A percentile compares a stretch with the other conserved stretches of the same genome.
Evolutionary conservation across 257 asterid genomes (phyloP).

Genomic region (Solanum piurae): DNA sequence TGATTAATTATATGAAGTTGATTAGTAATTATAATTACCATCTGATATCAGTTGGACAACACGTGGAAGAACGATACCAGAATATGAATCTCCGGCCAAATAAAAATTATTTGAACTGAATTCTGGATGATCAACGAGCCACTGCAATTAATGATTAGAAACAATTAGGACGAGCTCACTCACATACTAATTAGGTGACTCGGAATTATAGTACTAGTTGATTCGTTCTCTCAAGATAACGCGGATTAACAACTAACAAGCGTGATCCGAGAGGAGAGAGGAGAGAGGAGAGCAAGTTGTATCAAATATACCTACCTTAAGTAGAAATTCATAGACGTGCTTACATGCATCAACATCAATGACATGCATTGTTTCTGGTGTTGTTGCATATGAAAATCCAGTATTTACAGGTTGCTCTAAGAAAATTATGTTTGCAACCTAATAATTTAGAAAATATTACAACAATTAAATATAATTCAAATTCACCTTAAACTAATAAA

Average conservation of each 20-base stretch:
- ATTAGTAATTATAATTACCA: constrained; percentile 8
- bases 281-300: neutral
- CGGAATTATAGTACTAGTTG: neutral
- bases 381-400: constrained; percentile 34
- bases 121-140: constrained; percentile 24
- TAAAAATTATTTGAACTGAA: constrained; percentile 23
- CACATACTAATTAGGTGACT: neutral
- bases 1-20: neutral
- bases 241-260: neutral
- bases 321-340: constrained; percentile 21
- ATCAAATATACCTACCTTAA: constrained; percentile 19
- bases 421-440: constrained; percentile 28
- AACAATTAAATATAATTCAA: too few relatives aligned
- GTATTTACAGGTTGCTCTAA: constrained; percentile 29
- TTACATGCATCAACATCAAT: constrained; percentile 12
- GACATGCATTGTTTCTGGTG: constrained; percentile 10
- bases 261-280: neutral
- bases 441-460: neutral
- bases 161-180: neutral
- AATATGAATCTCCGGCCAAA: constrained; percentile 31
- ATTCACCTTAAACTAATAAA: neutral
- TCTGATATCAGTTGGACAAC: constrained; percentile 17
- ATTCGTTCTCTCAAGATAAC: neutral
- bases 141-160: constrained; percentile 12
- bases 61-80: constrained; percentile 26